Base-by-base conservation (phyloP, 306 rosid species). In the Adenanthera pavonina region DNA sequence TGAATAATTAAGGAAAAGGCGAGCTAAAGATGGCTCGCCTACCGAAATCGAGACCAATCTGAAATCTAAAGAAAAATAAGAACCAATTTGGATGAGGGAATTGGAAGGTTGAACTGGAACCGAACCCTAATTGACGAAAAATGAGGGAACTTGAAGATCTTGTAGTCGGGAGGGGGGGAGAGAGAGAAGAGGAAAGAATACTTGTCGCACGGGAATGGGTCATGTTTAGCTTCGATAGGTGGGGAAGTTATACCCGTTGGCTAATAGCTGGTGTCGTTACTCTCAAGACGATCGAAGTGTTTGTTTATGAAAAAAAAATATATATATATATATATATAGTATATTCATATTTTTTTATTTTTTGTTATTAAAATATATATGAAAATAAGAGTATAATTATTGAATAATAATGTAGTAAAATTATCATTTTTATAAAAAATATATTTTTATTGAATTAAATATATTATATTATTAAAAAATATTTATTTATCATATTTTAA, bases 21-120 rank as follows among this genome's bases (percentile, higher is more conserved):
- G 87, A 90, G 87, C 89, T 68, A 52, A 1, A 68, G 38, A 65
- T 34, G 59, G 71, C 84, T 80, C 81, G 85, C 87, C 85, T 44
- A 16, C 7, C 38, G 60, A 14, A 65, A 64, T 17, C 7, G 62
- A 41, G 20, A 38, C 44, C 40, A 16, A 57, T 44, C 12, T 44
- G 12, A 35, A 59, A 20, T 40, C 36, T 51, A 67, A 49, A 7
- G 41, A 7, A 38, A 51, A 36, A 3, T n/a, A 9, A 30, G 3
- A 59, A 25, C 20, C 56, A 0, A 77, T n/a, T 40, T 72, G 15
- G 33, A 73, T 68, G 76, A 7, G 5, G 46, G 65, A 19, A 11
- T 7, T 2, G 36, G 20, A n/a, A 16, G 38, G 54, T 25, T 67
- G 74, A 73, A 64, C 38, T 64, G 3, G 20, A n/a, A 13, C 48